These are phyloP conservation scores for Phialemonium atrogriseum DNA, from an alignment of 2,329 filamentous ascomycete species.

Conservation along the genomic window DNA sequence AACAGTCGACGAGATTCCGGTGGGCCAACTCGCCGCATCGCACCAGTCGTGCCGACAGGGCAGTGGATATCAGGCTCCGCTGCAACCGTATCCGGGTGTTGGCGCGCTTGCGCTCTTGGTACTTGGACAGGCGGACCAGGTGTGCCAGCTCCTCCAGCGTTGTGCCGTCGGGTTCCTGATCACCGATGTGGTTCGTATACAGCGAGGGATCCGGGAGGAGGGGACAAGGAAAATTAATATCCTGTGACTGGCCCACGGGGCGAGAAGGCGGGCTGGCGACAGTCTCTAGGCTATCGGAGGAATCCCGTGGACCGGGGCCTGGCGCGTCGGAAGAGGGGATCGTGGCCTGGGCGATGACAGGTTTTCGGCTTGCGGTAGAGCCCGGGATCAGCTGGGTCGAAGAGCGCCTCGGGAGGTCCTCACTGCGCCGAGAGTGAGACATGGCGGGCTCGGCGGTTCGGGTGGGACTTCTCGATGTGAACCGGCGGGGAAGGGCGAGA, in stretches of 20 bases:
- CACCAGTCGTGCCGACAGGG: slow-evolving; percentile 64
- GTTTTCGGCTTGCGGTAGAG: slow-evolving; percentile 34
- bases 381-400: slow-evolving; percentile 27
- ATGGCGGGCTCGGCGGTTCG: slow-evolving; percentile 37
- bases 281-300: slow-evolving; percentile 15
- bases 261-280: slow-evolving; percentile 20
- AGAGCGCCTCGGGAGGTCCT: slow-evolving; percentile 32
- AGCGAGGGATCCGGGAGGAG: slow-evolving; percentile 58
- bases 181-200: slow-evolving; percentile 51
- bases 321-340: slow-evolving; percentile 22
- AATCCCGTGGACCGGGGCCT: slow-evolving; percentile 13
- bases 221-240: slow-evolving; percentile 39
- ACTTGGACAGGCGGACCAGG: slow-evolving; percentile 67
- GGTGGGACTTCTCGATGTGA: slow-evolving; percentile 46
- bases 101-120: slow-evolving; percentile 72
- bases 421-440: slow-evolving; percentile 34
- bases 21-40: slow-evolving; percentile 68
- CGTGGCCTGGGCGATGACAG: slow-evolving; percentile 38
- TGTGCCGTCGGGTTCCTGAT: slow-evolving; percentile 55
- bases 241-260: slow-evolving; percentile 33
- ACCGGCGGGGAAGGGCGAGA: slow-evolving; percentile 39
- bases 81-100: slow-evolving; percentile 67
- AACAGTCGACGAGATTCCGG: slow-evolving; percentile 68
- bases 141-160: slow-evolving; percentile 72
- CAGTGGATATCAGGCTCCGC: slow-evolving; percentile 65